Conservation (phyloP, 2,329 filamentous ascomycete genomes). For the Fusarium sacchari region DNA sequence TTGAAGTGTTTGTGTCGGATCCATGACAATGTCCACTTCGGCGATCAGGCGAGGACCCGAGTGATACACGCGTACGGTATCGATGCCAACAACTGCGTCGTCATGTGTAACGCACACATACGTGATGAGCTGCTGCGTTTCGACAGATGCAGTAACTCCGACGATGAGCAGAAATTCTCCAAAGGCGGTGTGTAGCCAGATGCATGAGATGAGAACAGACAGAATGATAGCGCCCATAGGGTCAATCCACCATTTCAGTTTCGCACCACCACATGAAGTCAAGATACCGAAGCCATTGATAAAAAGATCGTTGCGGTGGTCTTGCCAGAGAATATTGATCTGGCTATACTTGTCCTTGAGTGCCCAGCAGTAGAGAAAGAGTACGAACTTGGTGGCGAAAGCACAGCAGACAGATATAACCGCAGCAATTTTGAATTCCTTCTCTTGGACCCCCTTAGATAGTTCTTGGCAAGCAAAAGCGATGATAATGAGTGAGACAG, state of each 20-base stretch:
- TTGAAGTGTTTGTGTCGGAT: conserved; percentile 74
- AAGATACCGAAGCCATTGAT: conserved; percentile 95
- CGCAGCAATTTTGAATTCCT: conserved; percentile 80
- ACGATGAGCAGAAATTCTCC: conserved; percentile 91
- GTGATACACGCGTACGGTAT: conserved; percentile 95
- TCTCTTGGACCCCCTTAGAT: conserved; percentile 56
- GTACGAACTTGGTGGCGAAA: conserved; percentile 81
- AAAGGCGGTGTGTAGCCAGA: conserved; percentile 90
- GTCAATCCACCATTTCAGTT: conserved; percentile 94
- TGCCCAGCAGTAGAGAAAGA: conserved; percentile 94
- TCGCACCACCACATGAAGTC: conserved; percentile 89
- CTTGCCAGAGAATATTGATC: conserved; percentile 92
- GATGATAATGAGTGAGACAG: conserved; percentile 91
- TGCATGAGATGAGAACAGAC: conserved; percentile 77
- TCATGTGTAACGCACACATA: conserved; percentile 93
- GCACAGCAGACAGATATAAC: conserved; percentile 87
- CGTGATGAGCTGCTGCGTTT: conserved; percentile 92
- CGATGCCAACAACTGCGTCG: conserved; percentile 81
- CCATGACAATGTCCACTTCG: conserved; percentile 97
- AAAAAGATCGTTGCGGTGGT: conserved; percentile 96
- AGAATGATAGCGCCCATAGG: conserved; percentile 89
- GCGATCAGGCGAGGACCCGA: conserved; percentile 88
- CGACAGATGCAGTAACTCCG: conserved; percentile 84
- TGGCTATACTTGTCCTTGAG: conserved; percentile 92
- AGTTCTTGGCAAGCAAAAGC: conserved; percentile 84